Conservation (phyloP, 1,139 yeast species). For the Meyerozyma athensensis region DNA sequence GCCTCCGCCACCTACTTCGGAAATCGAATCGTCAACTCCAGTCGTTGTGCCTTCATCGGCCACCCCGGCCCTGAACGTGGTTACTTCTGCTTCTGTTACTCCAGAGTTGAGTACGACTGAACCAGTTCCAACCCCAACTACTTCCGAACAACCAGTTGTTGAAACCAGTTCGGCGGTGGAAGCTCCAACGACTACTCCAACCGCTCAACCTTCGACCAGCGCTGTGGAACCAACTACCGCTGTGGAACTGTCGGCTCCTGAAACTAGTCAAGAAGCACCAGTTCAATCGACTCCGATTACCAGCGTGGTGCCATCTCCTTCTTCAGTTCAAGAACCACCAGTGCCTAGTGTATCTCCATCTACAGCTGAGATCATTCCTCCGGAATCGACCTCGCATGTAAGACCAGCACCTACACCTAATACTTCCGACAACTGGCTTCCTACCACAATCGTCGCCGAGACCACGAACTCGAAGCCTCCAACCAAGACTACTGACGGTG, state of each 20-base stretch:
- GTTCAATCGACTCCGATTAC: conserved; percentile 6
- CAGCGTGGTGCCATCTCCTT: conserved; percentile 5
- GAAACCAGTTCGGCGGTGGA: conserved; percentile 2
- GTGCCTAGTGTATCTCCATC: conserved; percentile 6
- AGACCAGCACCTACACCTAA: conserved; percentile 6
- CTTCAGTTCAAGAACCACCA: conserved; percentile 5
- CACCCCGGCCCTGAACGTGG: neutral
- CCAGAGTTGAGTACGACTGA: neutral
- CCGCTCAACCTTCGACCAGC: conserved; percentile 6
- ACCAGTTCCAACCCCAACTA: neutral
- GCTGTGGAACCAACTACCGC: neutral
- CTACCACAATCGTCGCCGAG: conserved; percentile 40
- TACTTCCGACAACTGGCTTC: conserved; percentile 43
- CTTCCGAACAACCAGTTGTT: neutral
- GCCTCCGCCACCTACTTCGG: conserved; percentile 4
- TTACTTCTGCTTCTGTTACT: conserved; percentile 4
- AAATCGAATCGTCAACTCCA: conserved; percentile 2
- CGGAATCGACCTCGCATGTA: conserved; percentile 3
- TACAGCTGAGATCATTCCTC: conserved; percentile 1
- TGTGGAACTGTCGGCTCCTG: conserved; percentile 5
- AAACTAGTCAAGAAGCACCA: conserved; percentile 7
- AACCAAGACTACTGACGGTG: conserved; percentile 28
- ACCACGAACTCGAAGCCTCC: conserved; percentile 19
- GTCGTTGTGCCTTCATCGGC: neutral
- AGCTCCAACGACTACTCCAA: conserved; percentile 4